Percentiles rank a stretch among this genome's conserved stretches.
phyloP scores from a whole-genome alignment of 306 rosid species.

The Citrullus amarus region DNA sequence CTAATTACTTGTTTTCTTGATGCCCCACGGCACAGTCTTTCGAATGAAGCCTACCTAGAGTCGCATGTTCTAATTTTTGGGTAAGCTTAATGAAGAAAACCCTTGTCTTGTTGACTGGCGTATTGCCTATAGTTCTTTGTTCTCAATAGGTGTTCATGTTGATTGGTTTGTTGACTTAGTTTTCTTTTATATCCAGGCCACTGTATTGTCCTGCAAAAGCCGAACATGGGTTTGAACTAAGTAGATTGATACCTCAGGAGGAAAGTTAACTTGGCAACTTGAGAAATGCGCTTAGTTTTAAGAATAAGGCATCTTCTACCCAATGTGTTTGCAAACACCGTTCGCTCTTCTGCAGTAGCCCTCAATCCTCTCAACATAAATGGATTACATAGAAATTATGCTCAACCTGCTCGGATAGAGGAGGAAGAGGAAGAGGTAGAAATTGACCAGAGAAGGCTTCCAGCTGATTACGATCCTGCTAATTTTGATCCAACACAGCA shows the following conservation, averaged over 20 bases:
- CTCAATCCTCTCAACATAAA: slow-evolving; percentile 15
- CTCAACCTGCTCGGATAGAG: slow-evolving; percentile 61
- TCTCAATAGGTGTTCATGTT: not conserved
- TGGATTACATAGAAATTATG: slow-evolving; percentile 28
- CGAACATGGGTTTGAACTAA: not conserved
- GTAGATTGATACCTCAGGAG: not conserved
- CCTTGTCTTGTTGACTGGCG: not conserved
- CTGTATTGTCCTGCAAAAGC: not conserved
- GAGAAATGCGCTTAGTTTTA: slow-evolving; percentile 48
- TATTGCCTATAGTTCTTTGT: not conserved
- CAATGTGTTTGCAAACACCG: slow-evolving; percentile 23
- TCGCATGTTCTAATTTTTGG: not conserved
- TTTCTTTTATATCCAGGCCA: not conserved
- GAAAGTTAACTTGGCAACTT: not conserved
- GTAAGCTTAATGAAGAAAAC: not conserved
- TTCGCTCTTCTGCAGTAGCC: slow-evolving; percentile 8
- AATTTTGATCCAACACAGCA: slow-evolving; percentile 70
- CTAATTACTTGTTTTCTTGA: not conserved
- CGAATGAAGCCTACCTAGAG: not conserved
- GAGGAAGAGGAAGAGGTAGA: slow-evolving; percentile 73
- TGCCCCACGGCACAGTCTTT: not conserved
- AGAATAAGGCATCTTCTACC: slow-evolving; percentile 46
- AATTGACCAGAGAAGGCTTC: slow-evolving; percentile 85
- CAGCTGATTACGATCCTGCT: slow-evolving; percentile 81
- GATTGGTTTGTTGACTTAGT: not conserved